Evolutionary conservation across 2,329 filamentous ascomycete genomes (phyloP).

Genomic region (Aureobasidium zeae): DNA sequence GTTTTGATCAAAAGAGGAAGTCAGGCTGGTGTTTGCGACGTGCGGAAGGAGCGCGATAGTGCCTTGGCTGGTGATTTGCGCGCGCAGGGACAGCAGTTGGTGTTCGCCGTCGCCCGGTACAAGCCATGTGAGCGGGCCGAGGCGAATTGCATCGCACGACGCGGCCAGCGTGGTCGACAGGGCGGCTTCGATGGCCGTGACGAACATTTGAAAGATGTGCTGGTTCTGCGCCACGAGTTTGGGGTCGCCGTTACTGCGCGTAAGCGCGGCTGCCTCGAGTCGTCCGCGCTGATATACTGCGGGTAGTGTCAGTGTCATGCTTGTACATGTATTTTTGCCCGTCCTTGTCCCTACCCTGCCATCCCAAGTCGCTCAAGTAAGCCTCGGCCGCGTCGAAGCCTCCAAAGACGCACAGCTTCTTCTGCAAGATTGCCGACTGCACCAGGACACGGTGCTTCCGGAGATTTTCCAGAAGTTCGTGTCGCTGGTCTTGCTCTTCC

Average conservation of each 20-base stretch:
- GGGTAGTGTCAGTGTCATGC: background rate
- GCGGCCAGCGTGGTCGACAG: slow-evolving; percentile 1
- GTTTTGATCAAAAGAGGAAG: background rate
- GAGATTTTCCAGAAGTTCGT: background rate
- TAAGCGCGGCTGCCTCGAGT: slow-evolving; percentile 7
- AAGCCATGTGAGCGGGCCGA: slow-evolving; percentile 13
- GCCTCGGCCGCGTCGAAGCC: slow-evolving; percentile 5
- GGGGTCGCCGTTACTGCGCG: slow-evolving; percentile 2
- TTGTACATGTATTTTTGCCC: background rate
- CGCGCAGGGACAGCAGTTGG: slow-evolving; percentile 8
- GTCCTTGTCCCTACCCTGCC: background rate
- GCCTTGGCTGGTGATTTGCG: slow-evolving; percentile 14
- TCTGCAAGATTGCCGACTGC: slow-evolving; percentile 5
- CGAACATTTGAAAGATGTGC: slow-evolving; percentile 14
- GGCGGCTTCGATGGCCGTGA: slow-evolving; percentile 9
- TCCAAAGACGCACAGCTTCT: slow-evolving; percentile 16
- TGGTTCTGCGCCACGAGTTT: slow-evolving; percentile 10
- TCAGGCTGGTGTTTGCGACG: slow-evolving; percentile 2
- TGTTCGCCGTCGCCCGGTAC: background rate
- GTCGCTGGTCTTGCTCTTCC: background rate
- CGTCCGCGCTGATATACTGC: slow-evolving; percentile 5
- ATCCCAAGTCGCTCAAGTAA: slow-evolving; percentile 9
- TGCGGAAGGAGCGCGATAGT: slow-evolving; percentile 9
- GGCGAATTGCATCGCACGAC: slow-evolving; percentile 4
- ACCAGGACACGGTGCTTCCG: slow-evolving; percentile 1